phyloP scores from a whole-genome alignment of 331 rosid genomes.

The Quercus phellos region DNA sequence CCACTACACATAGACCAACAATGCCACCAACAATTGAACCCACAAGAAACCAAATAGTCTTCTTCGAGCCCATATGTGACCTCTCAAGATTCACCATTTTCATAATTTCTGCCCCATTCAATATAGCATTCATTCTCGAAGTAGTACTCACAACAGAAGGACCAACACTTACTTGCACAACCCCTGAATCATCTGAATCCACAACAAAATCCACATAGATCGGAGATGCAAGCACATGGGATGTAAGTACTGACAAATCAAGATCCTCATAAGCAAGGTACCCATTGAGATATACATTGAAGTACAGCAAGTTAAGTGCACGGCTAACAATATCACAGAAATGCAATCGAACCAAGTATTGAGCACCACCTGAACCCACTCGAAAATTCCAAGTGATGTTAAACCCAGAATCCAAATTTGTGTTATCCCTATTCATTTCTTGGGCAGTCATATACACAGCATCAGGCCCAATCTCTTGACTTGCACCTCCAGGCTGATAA shows the following conservation, averaged over 20 bases:
- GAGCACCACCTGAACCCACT: constrained; percentile 39
- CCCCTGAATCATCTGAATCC: constrained; percentile 53
- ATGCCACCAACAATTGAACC: constrained; percentile 67
- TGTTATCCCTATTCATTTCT: constrained; percentile 68
- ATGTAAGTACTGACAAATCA: constrained; percentile 61
- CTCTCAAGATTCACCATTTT: constrained; percentile 44
- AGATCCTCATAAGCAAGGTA: constrained; percentile 68
- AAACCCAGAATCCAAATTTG: constrained; percentile 44
- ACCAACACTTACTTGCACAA: constrained; percentile 67
- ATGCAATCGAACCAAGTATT: constrained; percentile 74
- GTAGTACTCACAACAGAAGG: constrained; percentile 76
- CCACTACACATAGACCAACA: constrained; percentile 34
- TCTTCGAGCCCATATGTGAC: constrained; percentile 22
- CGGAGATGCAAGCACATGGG: constrained; percentile 70
- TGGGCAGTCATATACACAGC: constrained; percentile 84
- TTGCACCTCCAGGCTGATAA: constrained; percentile 63
- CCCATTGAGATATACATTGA: constrained; percentile 76
- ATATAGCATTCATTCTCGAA: constrained; percentile 67
- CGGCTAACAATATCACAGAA: constrained; percentile 85
- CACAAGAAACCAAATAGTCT: constrained; percentile 45
- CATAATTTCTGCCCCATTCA: constrained; percentile 99
- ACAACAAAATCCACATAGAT: constrained; percentile 67
- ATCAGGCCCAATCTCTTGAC: constrained; percentile 75
- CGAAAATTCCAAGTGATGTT: constrained; percentile 84
- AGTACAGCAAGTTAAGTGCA: constrained; percentile 58